phyloP scores from a whole-genome alignment of 2,329 filamentous ascomycete genomes.

The Xylariaceae sp. region DNA sequence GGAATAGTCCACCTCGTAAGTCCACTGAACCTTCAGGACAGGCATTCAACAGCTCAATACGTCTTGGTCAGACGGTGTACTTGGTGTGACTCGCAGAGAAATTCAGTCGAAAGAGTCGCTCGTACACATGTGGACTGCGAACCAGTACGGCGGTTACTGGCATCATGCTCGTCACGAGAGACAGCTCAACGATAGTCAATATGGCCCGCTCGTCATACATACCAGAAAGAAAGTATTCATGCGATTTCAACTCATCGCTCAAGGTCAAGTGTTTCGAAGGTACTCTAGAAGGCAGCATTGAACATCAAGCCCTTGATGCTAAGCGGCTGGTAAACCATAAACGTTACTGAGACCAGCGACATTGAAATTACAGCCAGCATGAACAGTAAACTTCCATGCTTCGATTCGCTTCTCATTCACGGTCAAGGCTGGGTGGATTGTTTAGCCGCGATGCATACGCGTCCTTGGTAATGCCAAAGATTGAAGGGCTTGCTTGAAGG shows the following conservation, averaged over 20 bases:
- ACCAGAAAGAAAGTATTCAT: slow-evolving; percentile 29
- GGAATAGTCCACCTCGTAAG: neutral
- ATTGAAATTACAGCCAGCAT: slow-evolving; percentile 41
- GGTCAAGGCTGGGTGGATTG: slow-evolving; percentile 57
- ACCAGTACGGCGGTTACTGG: slow-evolving; percentile 55
- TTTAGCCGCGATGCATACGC: slow-evolving; percentile 42
- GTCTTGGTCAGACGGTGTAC: slow-evolving; percentile 58
- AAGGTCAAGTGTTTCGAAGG: slow-evolving; percentile 34
- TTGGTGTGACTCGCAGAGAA: slow-evolving; percentile 50
- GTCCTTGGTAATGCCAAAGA: slow-evolving; percentile 31
- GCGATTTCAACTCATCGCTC: slow-evolving; percentile 49
- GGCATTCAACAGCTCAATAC: slow-evolving; percentile 48
- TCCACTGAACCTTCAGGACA: slow-evolving; percentile 4
- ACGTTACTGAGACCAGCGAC: slow-evolving; percentile 44
- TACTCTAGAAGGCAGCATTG: slow-evolving; percentile 47
- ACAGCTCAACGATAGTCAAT: slow-evolving; percentile 58
- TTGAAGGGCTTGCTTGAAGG: slow-evolving; percentile 28
- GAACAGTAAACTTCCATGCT: slow-evolving; percentile 53
- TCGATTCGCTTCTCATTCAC: slow-evolving; percentile 59
- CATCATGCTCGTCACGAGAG: slow-evolving; percentile 56
- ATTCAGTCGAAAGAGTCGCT: slow-evolving; percentile 48
- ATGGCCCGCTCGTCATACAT: slow-evolving; percentile 39
- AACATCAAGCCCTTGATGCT: slow-evolving; percentile 47
- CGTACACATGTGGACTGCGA: slow-evolving; percentile 52
- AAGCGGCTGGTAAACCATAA: slow-evolving; percentile 53